These are phyloP conservation scores for Nitzschia sp. DNA, from an alignment of 108 stramenopile species.

Conservation along the genomic window DNA sequence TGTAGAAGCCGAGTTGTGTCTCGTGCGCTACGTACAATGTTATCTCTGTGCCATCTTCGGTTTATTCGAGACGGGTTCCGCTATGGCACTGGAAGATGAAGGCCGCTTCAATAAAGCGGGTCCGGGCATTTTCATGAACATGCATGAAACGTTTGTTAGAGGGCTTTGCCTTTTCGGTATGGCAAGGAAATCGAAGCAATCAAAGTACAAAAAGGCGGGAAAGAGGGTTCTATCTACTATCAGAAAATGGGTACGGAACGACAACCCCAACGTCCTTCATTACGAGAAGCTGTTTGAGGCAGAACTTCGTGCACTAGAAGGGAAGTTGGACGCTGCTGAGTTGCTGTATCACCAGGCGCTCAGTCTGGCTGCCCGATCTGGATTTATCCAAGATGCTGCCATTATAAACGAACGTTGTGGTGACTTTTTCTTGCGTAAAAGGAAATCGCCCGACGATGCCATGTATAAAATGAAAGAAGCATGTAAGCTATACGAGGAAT, in stretches of 20 bases:
- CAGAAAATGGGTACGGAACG: not conserved
- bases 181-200: not conserved
- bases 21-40: too few relatives aligned
- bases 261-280: conserved; percentile 5
- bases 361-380: not conserved
- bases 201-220: conserved; percentile 4
- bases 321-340: not conserved
- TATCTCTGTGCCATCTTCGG: too few relatives aligned
- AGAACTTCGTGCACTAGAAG: not conserved
- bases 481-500: not conserved
- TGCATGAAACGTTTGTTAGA: conserved; percentile 7
- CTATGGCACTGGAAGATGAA: too few relatives aligned
- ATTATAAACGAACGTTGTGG: not conserved
- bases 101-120: too few relatives aligned
- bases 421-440: not conserved
- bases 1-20: too few relatives aligned
- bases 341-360: not conserved
- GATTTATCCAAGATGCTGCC: not conserved
- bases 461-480: not conserved
- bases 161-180: not conserved
- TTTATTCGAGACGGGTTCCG: too few relatives aligned
- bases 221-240: not conserved
- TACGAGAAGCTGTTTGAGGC: conserved; percentile 2
- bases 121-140: too few relatives aligned
- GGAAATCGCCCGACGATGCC: not conserved